These are phyloP conservation scores for Candida sphagnicola DNA, from an alignment of 805 yeast species.

Conservation along the genomic window DNA sequence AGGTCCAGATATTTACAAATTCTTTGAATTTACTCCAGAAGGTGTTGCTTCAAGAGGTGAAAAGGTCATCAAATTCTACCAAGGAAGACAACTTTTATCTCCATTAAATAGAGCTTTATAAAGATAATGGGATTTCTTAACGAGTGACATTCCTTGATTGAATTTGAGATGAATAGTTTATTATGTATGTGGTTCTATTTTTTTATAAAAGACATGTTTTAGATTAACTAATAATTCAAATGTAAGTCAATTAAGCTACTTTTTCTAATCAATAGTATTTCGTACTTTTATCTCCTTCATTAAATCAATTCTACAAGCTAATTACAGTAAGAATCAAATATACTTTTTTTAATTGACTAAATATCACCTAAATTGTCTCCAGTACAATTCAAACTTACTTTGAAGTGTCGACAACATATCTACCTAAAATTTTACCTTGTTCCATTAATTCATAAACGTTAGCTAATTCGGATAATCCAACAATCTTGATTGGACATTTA, in stretches of 20 bases:
- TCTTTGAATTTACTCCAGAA: constrained; percentile 87
- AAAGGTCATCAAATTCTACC: constrained; percentile 76
- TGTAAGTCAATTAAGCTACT: no score
- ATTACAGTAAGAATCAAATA: no score
- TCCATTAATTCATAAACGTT: constrained; percentile 72
- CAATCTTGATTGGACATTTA: constrained; percentile 69
- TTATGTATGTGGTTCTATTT: no score
- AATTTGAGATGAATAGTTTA: no score
- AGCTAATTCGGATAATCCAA: constrained; percentile 69
- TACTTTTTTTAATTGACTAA: no score
- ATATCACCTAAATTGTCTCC: not conserved
- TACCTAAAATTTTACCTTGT: constrained; percentile 80
- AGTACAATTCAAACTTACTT: constrained; percentile 31
- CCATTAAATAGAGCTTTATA: constrained; percentile 81
- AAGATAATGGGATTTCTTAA: constrained; percentile 6
- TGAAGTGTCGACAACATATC: constrained; percentile 80
- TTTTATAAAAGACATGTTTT: no score
- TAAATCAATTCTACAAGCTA: no score
- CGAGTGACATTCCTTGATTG: not conserved
- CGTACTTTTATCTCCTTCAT: no score
- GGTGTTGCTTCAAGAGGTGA: constrained; percentile 85
- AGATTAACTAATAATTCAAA: no score
- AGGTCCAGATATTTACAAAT: constrained; percentile 75
- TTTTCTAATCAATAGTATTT: no score
- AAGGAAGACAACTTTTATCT: constrained; percentile 66